Percentiles rank a stretch among this genome's conserved stretches.
Conservation (phyloP, 1,284 basidiomycete genomes). For the Melampsora occidentalis region DNA sequence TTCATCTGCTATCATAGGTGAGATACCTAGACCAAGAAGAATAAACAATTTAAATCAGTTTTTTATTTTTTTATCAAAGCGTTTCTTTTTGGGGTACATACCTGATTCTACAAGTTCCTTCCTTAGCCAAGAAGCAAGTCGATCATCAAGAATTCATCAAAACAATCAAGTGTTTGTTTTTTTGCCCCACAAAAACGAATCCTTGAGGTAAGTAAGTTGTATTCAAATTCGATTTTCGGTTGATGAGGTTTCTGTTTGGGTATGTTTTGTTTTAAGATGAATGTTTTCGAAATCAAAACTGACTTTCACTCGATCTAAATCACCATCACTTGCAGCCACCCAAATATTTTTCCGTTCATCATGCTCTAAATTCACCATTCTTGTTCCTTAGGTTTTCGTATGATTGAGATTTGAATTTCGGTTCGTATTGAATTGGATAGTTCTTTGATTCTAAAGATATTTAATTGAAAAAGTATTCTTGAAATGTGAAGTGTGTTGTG, state of each 20-base stretch:
- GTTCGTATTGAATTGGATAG: neutral
- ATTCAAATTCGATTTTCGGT: neutral
- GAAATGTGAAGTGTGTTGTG: too few species aligned
- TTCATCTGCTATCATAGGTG: conserved; percentile 71
- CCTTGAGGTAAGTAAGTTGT: conserved; percentile 14
- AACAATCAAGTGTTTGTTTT: conserved; percentile 47
- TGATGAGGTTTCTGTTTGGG: too few species aligned
- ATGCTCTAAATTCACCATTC: conserved; percentile 14
- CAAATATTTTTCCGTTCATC: conserved; percentile 69
- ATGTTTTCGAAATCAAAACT: conserved; percentile 23
- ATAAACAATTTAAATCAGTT: conserved; percentile 15
- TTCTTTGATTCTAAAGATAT: too few species aligned
- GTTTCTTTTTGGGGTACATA: neutral
- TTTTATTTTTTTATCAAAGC: neutral
- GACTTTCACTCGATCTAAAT: conserved; percentile 58
- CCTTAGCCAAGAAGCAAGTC: neutral
- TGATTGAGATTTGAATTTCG: neutral
- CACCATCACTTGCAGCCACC: conserved; percentile 85
- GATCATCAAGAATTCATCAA: neutral
- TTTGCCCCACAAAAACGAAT: conserved; percentile 51
- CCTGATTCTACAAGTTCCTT: conserved; percentile 4
- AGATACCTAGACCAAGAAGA: conserved; percentile 58
- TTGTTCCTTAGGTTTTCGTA: neutral
- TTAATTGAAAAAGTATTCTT: too few species aligned
- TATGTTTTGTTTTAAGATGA: too few species aligned